Evolutionary conservation across 192 early-diverging fungal genomes (phyloP).

Genomic region (Podila horticola): DNA sequence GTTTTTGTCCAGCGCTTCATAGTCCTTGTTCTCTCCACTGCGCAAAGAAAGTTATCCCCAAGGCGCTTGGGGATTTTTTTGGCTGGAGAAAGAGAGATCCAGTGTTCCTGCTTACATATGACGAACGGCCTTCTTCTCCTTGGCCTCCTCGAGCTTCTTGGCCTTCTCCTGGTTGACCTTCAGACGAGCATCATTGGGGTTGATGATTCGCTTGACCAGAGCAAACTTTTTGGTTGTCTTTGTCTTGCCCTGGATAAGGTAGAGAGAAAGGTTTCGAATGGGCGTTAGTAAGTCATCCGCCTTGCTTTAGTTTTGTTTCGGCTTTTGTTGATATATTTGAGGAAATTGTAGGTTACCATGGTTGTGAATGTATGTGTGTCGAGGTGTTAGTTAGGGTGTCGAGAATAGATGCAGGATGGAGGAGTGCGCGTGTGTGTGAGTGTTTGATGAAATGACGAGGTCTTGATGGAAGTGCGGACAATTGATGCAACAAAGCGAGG

Average conservation of each 20-base stretch:
- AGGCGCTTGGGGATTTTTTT: too few relatives aligned
- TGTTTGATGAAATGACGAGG: neutral
- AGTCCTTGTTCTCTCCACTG: neutral
- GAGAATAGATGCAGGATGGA: neutral
- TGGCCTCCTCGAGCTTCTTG: slow-evolving; percentile 73
- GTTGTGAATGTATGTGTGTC: too few relatives aligned
- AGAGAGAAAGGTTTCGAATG: neutral
- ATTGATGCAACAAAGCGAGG: neutral
- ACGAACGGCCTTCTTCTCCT: slow-evolving; percentile 74
- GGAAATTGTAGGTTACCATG: too few relatives aligned
- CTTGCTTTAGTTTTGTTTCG: too few relatives aligned
- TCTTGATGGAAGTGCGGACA: neutral
- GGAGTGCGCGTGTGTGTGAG: neutral
- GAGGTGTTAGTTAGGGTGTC: neutral
- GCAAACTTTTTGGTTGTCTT: slow-evolving; percentile 95
- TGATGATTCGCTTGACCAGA: slow-evolving; percentile 92
- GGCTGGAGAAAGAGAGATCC: too few relatives aligned
- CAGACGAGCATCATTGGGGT: slow-evolving; percentile 90
- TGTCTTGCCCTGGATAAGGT: slow-evolving; percentile 77
- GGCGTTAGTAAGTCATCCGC: too few relatives aligned
- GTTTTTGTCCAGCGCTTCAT: neutral
- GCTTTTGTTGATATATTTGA: too few relatives aligned
- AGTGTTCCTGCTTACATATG: slow-evolving; percentile 69
- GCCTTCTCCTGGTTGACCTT: slow-evolving; percentile 78
- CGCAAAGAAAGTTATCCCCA: neutral